Percentiles rank a stretch among this genome's conserved stretches.
Conservation (phyloP, 768 basidiomycete species). For the Tricholoma bakamatsutake region DNA sequence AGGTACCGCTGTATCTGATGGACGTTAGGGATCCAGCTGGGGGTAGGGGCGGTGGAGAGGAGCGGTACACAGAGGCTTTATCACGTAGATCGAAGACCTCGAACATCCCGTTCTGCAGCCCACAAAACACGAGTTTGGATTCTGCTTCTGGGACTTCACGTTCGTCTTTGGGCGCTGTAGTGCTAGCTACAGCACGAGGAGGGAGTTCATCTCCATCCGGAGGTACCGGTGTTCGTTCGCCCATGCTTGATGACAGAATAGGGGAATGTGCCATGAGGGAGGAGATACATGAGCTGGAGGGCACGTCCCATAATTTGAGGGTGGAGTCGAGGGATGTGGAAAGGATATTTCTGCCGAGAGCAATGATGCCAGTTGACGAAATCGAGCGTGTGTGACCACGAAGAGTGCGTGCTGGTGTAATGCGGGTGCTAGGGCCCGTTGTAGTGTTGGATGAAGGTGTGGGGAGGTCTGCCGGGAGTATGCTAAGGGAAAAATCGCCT, state of each 20-base stretch:
- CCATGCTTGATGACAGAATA: slow-evolving; percentile 40
- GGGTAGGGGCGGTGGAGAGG: slow-evolving; percentile 15
- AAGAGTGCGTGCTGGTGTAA: slow-evolving; percentile 54
- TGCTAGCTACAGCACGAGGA: neutral
- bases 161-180: slow-evolving; percentile 15
- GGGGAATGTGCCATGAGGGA: slow-evolving; percentile 37
- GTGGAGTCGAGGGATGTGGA: slow-evolving; percentile 66
- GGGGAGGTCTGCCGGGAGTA: slow-evolving; percentile 55
- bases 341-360: slow-evolving; percentile 59
- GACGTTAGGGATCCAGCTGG: slow-evolving; percentile 26
- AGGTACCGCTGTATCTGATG: slow-evolving; percentile 36
- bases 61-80: slow-evolving; percentile 24
- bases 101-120: slow-evolving; percentile 49
- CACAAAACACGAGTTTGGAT: slow-evolving; percentile 47
- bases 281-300: slow-evolving; percentile 41
- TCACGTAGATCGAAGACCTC: slow-evolving; percentile 50
- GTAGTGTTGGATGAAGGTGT: slow-evolving; percentile 14
- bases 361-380: slow-evolving; percentile 59
- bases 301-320: slow-evolving; percentile 68
- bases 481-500: slow-evolving; percentile 58
- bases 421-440: slow-evolving; percentile 22
- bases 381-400: slow-evolving; percentile 62
- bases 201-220: neutral
- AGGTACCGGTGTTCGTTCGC: slow-evolving; percentile 26
- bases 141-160: slow-evolving; percentile 41